Conservation (phyloP, 23 red algal genomes). For the Gracilaria gracilis region DNA sequence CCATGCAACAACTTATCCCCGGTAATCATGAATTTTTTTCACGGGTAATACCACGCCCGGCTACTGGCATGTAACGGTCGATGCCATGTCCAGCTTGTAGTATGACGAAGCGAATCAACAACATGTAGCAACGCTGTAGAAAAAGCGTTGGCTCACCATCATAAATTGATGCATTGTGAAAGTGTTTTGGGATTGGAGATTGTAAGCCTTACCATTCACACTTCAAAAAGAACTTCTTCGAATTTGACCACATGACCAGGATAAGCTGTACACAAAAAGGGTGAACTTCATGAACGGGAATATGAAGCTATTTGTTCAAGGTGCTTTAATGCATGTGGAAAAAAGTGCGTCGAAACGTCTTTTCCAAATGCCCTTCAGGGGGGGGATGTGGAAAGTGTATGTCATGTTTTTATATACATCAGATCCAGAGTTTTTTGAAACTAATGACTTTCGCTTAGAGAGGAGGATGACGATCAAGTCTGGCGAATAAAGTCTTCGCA, state of each 20-base stretch:
- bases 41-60: not conserved
- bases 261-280: not conserved
- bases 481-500: not conserved
- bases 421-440: not conserved
- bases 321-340: conserved; percentile 6
- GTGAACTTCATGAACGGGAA: no score
- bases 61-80: not conserved
- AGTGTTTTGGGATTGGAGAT: not conserved
- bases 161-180: not conserved
- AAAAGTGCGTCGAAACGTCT: not conserved
- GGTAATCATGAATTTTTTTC: not conserved
- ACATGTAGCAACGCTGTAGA: not conserved
- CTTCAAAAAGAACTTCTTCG: not conserved
- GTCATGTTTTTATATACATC: conserved; percentile 4
- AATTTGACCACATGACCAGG: not conserved
- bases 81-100: not conserved
- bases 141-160: not conserved
- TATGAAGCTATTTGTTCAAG: not conserved
- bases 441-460: not conserved
- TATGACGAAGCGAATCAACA: not conserved
- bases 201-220: not conserved
- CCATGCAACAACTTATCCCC: not conserved
- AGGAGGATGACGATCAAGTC: not conserved
- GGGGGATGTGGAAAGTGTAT: not conserved
- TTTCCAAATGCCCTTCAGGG: not conserved